phyloP scores from a whole-genome alignment of 257 asterid species.

The Primulina tabacum region DNA sequence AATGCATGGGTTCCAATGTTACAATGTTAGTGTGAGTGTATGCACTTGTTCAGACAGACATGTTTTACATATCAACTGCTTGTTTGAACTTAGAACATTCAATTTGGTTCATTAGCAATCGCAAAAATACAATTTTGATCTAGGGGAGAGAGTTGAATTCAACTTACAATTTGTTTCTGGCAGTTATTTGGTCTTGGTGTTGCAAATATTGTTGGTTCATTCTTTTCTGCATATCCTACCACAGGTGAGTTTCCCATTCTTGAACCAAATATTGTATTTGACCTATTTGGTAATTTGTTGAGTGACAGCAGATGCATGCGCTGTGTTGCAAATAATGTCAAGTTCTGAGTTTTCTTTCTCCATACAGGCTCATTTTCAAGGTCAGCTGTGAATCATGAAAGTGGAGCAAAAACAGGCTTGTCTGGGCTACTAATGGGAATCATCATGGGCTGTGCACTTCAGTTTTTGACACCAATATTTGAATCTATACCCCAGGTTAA shows the following conservation, averaged over 20 bases:
- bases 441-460: slow-evolving; percentile 92
- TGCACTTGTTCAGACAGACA: slow-evolving; percentile 20
- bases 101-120: neutral
- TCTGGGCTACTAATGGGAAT: slow-evolving; percentile 93
- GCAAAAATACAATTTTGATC: slow-evolving; percentile 4
- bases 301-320: slow-evolving; percentile 16
- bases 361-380: slow-evolving; percentile 90
- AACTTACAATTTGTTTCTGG: slow-evolving; percentile 29
- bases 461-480: slow-evolving; percentile 87
- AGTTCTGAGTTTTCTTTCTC: slow-evolving; percentile 36
- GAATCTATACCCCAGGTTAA: slow-evolving; percentile 92
- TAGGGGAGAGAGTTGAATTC: slow-evolving; percentile 7
- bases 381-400: slow-evolving; percentile 97
- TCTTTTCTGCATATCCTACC: slow-evolving; percentile 89
- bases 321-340: slow-evolving; percentile 13
- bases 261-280: slow-evolving; percentile 23
- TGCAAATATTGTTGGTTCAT: slow-evolving; percentile 92
- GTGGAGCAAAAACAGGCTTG: slow-evolving; percentile 99
- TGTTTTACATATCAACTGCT: slow-evolving; percentile 14
- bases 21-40: slow-evolving; percentile 11
- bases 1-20: neutral
- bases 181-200: slow-evolving; percentile 99
- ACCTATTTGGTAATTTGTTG: slow-evolving; percentile 20
- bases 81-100: slow-evolving; percentile 4
- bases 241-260: slow-evolving; percentile 63